These are phyloP conservation scores for Gentiana macrophylla DNA, from an alignment of 257 asterid species.

Conservation along the genomic window DNA sequence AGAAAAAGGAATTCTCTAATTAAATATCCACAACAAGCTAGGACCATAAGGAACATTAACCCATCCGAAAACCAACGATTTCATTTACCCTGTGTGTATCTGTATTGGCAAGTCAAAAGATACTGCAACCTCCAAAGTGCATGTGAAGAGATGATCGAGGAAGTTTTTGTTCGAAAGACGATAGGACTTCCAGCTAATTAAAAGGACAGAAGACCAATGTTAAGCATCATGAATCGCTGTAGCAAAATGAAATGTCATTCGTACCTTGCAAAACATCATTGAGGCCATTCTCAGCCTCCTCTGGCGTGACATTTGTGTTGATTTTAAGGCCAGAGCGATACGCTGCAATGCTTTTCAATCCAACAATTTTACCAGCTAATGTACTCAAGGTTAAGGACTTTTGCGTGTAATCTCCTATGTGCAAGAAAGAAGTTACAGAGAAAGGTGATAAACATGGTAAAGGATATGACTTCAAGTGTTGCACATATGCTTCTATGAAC, in stretches of 20 bases:
- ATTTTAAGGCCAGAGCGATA: constrained; percentile 89
- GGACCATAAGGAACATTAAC: neutral
- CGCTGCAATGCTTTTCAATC: constrained; percentile 88
- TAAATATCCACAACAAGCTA: constrained; percentile 4
- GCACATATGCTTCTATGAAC: constrained; percentile 44
- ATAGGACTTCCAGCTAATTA: constrained; percentile 56
- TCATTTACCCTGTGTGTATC: constrained; percentile 84
- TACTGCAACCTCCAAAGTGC: constrained; percentile 75
- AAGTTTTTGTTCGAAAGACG: constrained; percentile 66
- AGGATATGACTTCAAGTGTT: constrained; percentile 77
- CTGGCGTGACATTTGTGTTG: constrained; percentile 42
- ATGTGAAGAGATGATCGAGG: constrained; percentile 60
- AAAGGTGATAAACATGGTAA: constrained; percentile 12
- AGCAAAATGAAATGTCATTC: constrained; percentile 10
- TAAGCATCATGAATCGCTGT: constrained; percentile 2
- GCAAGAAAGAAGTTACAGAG: constrained; percentile 7
- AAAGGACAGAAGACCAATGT: constrained; percentile 18
- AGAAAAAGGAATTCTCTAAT: neutral
- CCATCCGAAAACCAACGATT: neutral
- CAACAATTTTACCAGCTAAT: constrained; percentile 41
- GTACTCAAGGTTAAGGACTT: constrained; percentile 55
- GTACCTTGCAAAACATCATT: constrained; percentile 47
- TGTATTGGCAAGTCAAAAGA: constrained; percentile 73
- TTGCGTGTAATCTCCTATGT: constrained; percentile 5
- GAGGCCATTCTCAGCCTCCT: constrained; percentile 74